Evolutionary conservation across 2,329 filamentous ascomycete species (phyloP).

Genomic region (Aspergillus eucalypticola): DNA sequence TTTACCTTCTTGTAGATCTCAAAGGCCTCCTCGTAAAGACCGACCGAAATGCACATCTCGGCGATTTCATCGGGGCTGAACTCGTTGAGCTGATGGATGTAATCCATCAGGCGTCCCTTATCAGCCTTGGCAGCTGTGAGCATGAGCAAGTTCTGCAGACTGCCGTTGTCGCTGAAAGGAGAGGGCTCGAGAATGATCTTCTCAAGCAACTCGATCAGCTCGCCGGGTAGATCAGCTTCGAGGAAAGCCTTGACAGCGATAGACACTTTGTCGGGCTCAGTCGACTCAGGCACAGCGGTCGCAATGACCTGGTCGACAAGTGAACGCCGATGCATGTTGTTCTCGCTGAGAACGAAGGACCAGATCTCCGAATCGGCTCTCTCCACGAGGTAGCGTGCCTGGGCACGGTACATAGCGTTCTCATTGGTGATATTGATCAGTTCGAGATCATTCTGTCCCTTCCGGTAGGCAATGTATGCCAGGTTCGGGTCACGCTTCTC

Average conservation of each 20-base stretch:
- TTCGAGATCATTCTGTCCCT: constrained; percentile 96
- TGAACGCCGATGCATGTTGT: constrained; percentile 92
- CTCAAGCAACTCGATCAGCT: constrained; percentile 95
- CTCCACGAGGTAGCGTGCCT: constrained; percentile 91
- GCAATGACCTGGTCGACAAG: constrained; percentile 95
- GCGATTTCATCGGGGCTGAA: constrained; percentile 94
- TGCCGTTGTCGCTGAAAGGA: constrained; percentile 95
- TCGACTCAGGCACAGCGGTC: constrained; percentile 89
- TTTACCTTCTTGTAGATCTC: constrained; percentile 98
- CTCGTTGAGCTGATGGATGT: constrained; percentile 85
- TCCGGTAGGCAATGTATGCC: constrained; percentile 90
- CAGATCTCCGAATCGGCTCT: constrained; percentile 88
- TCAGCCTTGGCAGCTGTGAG: constrained; percentile 96
- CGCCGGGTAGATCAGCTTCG: constrained; percentile 82
- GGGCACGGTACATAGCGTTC: constrained; percentile 99
- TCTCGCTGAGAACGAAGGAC: constrained; percentile 90
- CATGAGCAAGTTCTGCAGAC: constrained; percentile 92
- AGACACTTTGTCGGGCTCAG: constrained; percentile 90
- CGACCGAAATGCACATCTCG: constrained; percentile 88
- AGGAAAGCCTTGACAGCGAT: constrained; percentile 93
- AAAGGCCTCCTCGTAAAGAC: constrained; percentile 93
- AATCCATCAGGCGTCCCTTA: constrained; percentile 91
- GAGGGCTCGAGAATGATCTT: constrained; percentile 99
- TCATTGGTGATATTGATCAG: constrained; percentile 98
- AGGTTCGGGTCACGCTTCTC: constrained; percentile 97